Conservation (phyloP, 306 rosid species). For the Fragaria vesca region DNA sequence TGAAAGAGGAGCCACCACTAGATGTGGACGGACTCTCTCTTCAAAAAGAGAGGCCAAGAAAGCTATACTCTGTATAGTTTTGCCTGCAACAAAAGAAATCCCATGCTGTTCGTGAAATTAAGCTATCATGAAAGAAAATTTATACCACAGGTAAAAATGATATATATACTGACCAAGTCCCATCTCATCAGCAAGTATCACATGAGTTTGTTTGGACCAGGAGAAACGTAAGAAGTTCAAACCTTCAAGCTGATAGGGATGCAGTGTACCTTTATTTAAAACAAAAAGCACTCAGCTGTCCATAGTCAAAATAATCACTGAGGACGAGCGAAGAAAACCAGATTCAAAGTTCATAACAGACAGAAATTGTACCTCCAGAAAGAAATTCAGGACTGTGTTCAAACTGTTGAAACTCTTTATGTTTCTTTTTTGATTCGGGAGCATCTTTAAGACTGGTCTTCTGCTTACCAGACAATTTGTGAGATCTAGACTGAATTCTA, state of each 20-base stretch:
- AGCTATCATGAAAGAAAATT: conserved; percentile 20
- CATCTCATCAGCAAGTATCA: conserved; percentile 99
- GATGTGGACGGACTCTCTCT: conserved; percentile 75
- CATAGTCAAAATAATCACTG: conserved; percentile 19
- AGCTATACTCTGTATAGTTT: conserved; percentile 98
- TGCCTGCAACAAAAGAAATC: conserved; percentile 55
- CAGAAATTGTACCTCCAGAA: conserved; percentile 56
- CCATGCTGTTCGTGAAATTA: conserved; percentile 18
- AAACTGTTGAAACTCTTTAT: conserved; percentile 87
- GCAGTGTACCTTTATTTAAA: conserved; percentile 67
- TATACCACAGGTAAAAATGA: conserved; percentile 7
- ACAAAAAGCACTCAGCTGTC: conserved; percentile 31
- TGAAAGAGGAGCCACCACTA: conserved; percentile 98
- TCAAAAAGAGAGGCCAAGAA: conserved; percentile 84
- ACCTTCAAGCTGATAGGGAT: conserved; percentile 99
- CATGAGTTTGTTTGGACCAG: conserved; percentile 99
- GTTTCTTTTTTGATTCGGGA: conserved; percentile 60
- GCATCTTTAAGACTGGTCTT: conserved; percentile 52
- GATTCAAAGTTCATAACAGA: conserved; percentile 19
- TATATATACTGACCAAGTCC: conserved; percentile 74
- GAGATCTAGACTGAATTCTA: conserved; percentile 62
- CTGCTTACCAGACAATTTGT: conserved; percentile 58
- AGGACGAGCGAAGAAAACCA: conserved; percentile 20
- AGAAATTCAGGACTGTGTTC: conserved; percentile 85
- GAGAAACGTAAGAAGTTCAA: conserved; percentile 92